Conservation (phyloP, 495 filamentous ascomycete genomes). For the Rhypophila decipiens region DNA sequence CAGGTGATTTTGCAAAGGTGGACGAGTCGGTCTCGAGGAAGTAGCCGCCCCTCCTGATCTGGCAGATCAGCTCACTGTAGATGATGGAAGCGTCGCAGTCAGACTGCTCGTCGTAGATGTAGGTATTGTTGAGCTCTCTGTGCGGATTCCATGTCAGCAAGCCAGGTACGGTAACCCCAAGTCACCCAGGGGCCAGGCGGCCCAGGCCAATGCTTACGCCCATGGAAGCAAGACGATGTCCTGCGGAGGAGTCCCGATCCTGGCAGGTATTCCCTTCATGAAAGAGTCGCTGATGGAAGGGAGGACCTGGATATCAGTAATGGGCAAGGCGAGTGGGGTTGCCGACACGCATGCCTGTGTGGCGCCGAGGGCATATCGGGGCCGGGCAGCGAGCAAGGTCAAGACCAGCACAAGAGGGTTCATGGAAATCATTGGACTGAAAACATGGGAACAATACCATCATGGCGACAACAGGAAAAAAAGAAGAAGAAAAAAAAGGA, state of each 20-base stretch:
- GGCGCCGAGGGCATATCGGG: not conserved
- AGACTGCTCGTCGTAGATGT: constrained; percentile 17
- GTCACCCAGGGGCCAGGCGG: too few species aligned
- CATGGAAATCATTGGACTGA: too few species aligned
- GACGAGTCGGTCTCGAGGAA: constrained; percentile 10
- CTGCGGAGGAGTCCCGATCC: constrained; percentile 16
- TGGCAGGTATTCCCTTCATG: constrained; percentile 15
- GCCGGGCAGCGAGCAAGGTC: too few species aligned
- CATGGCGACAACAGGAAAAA: too few species aligned
- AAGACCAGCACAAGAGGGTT: too few species aligned
- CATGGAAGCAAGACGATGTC: constrained; percentile 16
- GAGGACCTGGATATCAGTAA: constrained; percentile 13
- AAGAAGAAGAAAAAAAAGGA: too few species aligned
- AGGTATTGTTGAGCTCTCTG: constrained; percentile 22
- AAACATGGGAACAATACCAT: too few species aligned
- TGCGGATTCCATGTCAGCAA: too few species aligned
- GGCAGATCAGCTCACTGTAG: constrained; percentile 15
- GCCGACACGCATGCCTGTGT: not conserved
- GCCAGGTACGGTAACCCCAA: too few species aligned
- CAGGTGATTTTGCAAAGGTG: constrained; percentile 9
- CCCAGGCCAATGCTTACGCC: too few species aligned
- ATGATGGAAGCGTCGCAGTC: constrained; percentile 11
- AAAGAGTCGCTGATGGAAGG: constrained; percentile 11
- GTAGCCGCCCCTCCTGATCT: constrained; percentile 10
- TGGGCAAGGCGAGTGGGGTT: constrained; percentile 11